phyloP scores from a whole-genome alignment of 805 yeast genomes.

The Starmerella apicola region DNA sequence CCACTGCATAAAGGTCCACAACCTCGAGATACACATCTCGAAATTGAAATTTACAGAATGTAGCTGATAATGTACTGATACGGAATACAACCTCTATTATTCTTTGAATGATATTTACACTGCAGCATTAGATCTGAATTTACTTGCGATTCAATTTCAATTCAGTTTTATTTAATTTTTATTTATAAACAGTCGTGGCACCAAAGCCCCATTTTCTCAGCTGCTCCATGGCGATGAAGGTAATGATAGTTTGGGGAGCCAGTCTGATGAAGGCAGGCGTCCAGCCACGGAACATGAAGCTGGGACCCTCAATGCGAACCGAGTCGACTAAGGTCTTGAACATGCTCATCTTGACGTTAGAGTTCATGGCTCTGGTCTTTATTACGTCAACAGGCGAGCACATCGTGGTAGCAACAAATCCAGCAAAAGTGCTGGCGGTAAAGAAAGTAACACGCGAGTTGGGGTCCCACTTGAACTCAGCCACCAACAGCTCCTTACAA shows the following conservation, averaged over 20 bases:
- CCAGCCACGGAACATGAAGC: conserved; percentile 87
- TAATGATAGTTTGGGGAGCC: conserved; percentile 50
- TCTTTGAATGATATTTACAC: too few species aligned
- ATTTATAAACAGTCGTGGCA: conserved; percentile 3
- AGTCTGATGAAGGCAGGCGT: conserved; percentile 72
- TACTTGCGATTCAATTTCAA: background rate
- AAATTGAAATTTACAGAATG: too few species aligned
- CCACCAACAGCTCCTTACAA: conserved; percentile 50
- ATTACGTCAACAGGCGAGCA: conserved; percentile 90
- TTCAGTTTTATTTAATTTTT: background rate
- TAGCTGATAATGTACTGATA: too few species aligned
- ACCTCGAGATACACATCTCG: too few species aligned
- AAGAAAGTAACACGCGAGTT: conserved; percentile 60
- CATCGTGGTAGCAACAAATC: conserved; percentile 78
- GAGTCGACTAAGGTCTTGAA: conserved; percentile 40
- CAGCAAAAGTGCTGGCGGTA: conserved; percentile 66
- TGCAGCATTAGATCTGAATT: too few species aligned
- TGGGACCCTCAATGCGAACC: conserved; percentile 55
- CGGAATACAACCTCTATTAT: too few species aligned
- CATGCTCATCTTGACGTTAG: conserved; percentile 34
- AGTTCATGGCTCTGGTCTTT: conserved; percentile 76
- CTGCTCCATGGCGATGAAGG: conserved; percentile 31
- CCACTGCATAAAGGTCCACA: too few species aligned
- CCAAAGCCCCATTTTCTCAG: conserved; percentile 25
- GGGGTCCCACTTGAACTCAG: conserved; percentile 40